phyloP scores from a whole-genome alignment of 768 basidiomycete species.

The Hericium rajendrae region DNA sequence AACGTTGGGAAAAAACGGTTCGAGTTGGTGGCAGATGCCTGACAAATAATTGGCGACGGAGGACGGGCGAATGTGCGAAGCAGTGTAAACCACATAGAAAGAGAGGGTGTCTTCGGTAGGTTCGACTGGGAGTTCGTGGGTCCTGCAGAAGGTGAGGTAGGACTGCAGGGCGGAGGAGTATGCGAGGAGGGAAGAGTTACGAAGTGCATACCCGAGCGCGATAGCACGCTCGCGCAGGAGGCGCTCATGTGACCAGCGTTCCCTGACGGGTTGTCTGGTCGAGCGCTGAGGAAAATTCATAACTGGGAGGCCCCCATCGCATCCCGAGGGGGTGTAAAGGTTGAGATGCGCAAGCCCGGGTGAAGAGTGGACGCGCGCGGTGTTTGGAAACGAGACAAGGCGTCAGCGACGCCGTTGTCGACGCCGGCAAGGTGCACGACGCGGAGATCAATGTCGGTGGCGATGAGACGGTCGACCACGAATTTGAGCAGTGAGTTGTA shows the following conservation, averaged over 20 bases:
- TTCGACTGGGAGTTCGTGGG: slow-evolving; percentile 24
- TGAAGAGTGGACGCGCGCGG: background rate
- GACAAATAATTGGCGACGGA: slow-evolving; percentile 29
- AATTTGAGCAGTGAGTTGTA: slow-evolving; percentile 14
- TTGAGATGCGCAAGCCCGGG: background rate
- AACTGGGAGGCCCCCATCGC: slow-evolving; percentile 17
- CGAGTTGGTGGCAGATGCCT: slow-evolving; percentile 27
- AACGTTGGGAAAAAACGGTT: slow-evolving; percentile 22
- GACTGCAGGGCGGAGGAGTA: slow-evolving; percentile 29
- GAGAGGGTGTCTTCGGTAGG: slow-evolving; percentile 30
- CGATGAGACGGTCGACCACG: slow-evolving; percentile 10
- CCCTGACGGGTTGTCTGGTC: slow-evolving; percentile 23
- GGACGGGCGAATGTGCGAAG: slow-evolving; percentile 25
- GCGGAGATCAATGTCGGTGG: slow-evolving; percentile 7
- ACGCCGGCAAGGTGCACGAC: slow-evolving; percentile 18
- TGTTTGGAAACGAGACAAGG: slow-evolving; percentile 8
- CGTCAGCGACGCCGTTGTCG: slow-evolving; percentile 17
- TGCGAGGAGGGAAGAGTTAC: slow-evolving; percentile 11
- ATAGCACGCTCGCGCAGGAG: slow-evolving; percentile 24
- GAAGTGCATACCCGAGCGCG: slow-evolving; percentile 24
- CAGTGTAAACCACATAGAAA: slow-evolving; percentile 28
- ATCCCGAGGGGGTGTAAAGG: slow-evolving; percentile 14
- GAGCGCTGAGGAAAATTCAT: slow-evolving; percentile 9
- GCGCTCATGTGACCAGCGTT: slow-evolving; percentile 26
- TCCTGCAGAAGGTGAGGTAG: slow-evolving; percentile 25